Conservation (phyloP, 345 rosid species). For the Hibiscus mutabilis region DNA sequence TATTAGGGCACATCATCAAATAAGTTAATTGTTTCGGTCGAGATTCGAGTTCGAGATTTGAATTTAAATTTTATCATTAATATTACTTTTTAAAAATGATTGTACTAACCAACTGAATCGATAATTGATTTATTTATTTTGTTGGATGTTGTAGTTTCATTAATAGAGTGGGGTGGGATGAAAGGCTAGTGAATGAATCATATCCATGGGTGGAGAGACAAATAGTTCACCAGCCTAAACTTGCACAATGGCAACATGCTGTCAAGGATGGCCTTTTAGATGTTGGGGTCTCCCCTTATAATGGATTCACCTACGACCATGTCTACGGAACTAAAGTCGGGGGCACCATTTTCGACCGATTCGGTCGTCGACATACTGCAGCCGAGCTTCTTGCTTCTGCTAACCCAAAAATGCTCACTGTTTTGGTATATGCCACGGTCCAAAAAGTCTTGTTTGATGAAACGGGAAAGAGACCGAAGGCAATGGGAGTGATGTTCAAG, state of each 20-base stretch:
- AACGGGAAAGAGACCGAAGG: conserved; percentile 58
- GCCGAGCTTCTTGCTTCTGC: conserved; percentile 88
- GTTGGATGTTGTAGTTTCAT: conserved; percentile 53
- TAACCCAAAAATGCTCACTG: conserved; percentile 57
- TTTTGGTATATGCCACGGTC: conserved; percentile 71
- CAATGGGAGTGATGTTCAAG: conserved; percentile 68
- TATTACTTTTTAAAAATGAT: too few relatives aligned
- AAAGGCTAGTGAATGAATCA: conserved; percentile 68
- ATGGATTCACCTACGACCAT: conserved; percentile 91
- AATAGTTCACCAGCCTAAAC: conserved; percentile 63
- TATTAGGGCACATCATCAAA: too few relatives aligned
- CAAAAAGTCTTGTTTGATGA: conserved; percentile 70
- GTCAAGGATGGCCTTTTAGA: conserved; percentile 73
- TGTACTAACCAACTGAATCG: too few relatives aligned
- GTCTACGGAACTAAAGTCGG: conserved; percentile 87
- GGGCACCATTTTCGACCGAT: conserved; percentile 82
- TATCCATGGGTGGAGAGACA: conserved; percentile 84
- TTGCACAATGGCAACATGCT: conserved; percentile 67
- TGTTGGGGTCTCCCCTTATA: conserved; percentile 74
- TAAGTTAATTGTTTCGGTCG: too few relatives aligned
- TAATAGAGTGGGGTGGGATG: conserved; percentile 71
- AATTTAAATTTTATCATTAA: too few relatives aligned
- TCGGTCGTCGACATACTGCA: conserved; percentile 85
- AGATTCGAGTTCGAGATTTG: too few relatives aligned
- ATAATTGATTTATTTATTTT: neutral